Conservation (phyloP, 2,329 filamentous ascomycete species). For the Bipolaris victoriae region DNA sequence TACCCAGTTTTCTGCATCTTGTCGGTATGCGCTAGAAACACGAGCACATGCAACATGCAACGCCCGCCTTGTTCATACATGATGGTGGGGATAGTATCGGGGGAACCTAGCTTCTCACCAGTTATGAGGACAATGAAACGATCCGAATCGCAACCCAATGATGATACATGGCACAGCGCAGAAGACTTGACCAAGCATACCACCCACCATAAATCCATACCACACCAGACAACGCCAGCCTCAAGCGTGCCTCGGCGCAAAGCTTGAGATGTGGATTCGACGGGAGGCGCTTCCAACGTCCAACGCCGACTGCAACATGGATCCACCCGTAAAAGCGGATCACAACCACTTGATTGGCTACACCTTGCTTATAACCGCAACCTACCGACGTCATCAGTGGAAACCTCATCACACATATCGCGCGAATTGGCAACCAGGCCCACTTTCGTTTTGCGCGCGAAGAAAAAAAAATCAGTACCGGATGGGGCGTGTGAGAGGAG, state of each 20-base stretch:
- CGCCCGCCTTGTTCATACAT: background rate
- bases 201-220: background rate
- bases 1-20: background rate
- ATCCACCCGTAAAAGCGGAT: conserved; percentile 33
- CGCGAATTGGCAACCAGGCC: conserved; percentile 9
- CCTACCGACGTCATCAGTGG: conserved; percentile 25
- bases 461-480: conserved; percentile 10
- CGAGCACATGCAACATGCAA: background rate
- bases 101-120: no score
- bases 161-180: background rate
- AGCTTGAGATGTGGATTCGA: conserved; percentile 24
- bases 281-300: conserved; percentile 14
- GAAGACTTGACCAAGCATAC: background rate
- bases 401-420: conserved; percentile 6
- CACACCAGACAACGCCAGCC: background rate
- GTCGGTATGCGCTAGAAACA: background rate
- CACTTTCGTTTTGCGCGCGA: conserved; percentile 1
- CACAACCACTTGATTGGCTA: conserved; percentile 23
- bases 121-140: background rate
- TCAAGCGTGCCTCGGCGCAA: conserved; percentile 14
- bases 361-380: conserved; percentile 10
- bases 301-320: conserved; percentile 19
- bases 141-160: background rate
- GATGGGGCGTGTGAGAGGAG: conserved; percentile 5
- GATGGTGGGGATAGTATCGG: background rate